These are phyloP conservation scores for Penicillium nucicola DNA, from an alignment of 495 filamentous ascomycete species.

Conservation along the genomic window DNA sequence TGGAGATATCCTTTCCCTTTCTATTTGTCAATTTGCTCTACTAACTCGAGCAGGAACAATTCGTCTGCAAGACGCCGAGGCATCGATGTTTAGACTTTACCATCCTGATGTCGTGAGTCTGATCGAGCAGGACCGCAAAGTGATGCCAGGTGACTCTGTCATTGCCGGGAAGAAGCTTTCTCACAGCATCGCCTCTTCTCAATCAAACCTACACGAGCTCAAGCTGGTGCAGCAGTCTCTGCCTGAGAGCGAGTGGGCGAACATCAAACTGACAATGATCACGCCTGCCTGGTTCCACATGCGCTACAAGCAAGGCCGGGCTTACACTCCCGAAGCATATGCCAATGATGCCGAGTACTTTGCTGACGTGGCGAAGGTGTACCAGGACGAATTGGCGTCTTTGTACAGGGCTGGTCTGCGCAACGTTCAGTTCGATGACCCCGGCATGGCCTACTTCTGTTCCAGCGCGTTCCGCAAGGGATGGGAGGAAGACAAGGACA, in stretches of 20 bases:
- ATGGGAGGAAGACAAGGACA: conserved; percentile 55
- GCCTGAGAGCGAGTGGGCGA: conserved; percentile 44
- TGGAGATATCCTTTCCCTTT: too few relatives aligned
- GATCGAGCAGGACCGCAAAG: conserved; percentile 56
- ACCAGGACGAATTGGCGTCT: conserved; percentile 57
- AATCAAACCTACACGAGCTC: conserved; percentile 56
- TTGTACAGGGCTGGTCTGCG: conserved; percentile 60
- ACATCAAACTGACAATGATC: conserved; percentile 63
- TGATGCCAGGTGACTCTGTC: conserved; percentile 58
- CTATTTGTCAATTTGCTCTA: not conserved
- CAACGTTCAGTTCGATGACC: conserved; percentile 66
- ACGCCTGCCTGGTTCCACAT: conserved; percentile 67
- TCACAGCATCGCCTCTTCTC: conserved; percentile 47
- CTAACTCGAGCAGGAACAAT: conserved; percentile 28
- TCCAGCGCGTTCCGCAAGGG: conserved; percentile 60
- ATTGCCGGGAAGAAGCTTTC: conserved; percentile 62
- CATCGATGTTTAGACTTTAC: conserved; percentile 62
- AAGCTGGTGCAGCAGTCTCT: conserved; percentile 51
- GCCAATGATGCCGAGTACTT: conserved; percentile 58
- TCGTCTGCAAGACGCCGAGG: conserved; percentile 39
- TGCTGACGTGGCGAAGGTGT: conserved; percentile 56
- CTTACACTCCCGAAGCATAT: conserved; percentile 54
- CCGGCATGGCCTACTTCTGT: conserved; percentile 64
- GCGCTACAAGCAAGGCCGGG: conserved; percentile 56
- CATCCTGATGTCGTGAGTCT: conserved; percentile 73